A percentile compares a stretch with the other conserved stretches of the same genome.
phyloP scores from a whole-genome alignment of 164 flowering plant species.

The Macadamia tetraphylla region DNA sequence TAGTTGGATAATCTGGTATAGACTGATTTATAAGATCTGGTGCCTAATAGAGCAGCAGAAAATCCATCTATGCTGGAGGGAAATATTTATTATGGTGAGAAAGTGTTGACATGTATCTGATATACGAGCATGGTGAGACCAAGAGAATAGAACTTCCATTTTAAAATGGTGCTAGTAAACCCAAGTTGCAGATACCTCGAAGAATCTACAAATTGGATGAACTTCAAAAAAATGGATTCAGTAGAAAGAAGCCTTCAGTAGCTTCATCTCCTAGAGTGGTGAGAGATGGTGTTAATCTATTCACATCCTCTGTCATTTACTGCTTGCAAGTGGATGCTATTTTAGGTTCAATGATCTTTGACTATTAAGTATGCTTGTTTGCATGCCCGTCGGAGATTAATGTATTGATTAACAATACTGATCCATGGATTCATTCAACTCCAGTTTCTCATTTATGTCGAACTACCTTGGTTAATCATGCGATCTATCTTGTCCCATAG shows the following conservation, averaged over 20 bases:
- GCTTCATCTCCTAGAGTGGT: not conserved
- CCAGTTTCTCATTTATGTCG: not conserved
- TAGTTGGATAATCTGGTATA: no score
- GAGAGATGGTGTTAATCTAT: no score
- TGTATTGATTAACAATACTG: no score
- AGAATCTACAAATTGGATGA: slow-evolving; percentile 8
- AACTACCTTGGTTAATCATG: not conserved
- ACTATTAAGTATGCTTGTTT: not conserved
- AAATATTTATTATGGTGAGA: no score
- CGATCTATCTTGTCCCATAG: not conserved
- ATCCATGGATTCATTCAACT: not conserved
- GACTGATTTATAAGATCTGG: no score
- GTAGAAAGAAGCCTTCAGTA: slow-evolving; percentile 10
- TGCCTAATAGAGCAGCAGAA: no score
- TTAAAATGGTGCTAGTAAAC: not conserved
- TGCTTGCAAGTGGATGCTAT: not conserved
- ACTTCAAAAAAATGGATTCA: slow-evolving; percentile 7
- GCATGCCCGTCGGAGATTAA: not conserved
- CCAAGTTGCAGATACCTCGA: slow-evolving; percentile 10
- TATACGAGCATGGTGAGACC: no score
- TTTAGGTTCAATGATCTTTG: not conserved
- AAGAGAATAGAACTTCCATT: not conserved
- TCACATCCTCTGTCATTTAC: not conserved
- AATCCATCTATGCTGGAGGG: no score
- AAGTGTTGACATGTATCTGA: no score